Base-by-base conservation (phyloP, 2,329 filamentous ascomycete species). In the Sporothrix dimorphospora region DNA sequence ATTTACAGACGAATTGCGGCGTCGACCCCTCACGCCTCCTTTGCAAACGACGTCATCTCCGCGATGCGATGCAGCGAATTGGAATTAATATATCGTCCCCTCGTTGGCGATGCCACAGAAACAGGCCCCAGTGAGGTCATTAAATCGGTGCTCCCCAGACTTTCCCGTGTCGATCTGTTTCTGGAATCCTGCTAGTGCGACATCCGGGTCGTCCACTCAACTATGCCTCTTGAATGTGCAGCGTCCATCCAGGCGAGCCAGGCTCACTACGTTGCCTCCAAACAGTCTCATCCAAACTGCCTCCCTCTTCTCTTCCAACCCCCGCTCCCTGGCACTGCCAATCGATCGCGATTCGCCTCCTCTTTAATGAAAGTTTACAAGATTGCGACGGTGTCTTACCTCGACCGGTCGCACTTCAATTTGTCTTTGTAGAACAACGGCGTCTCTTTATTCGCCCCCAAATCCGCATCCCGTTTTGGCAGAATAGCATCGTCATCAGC, bases 121-220 rank as follows among this genome's bases (percentile, higher is more conserved):
- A 27, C 1, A 63, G 14, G 42, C 16, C 30, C 30, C 30, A 63
- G 59, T 65, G 59, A 65, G 38, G 59, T 65, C 59, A 65, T 65
- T 4, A 16, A 21, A 59, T 40, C 55, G 27, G 55, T 16, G 12
- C 30, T 38, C 55, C 30, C 30, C 55, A 59, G 55, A 38, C 19
- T 40, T 59, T 40, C 27, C 30, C 55, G 30, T 59, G 55, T 45
- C 38, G 38, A 65, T 65, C n/a, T 45, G 59, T 40, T 38, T n/a
- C 30, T 59, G 30, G 16, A 38, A 59, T 27, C 55, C 55, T 59
- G 51, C 21, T 9, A 9, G 21, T 27, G 51, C 51, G 51, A 55
- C 51, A 24, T 55, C 51, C 51, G 51, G 9, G 8, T 30, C 51
- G 51, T 27, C 21, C 9, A 9, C 19, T 19, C 53, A 38, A n/a